Percentiles rank a stretch among this genome's conserved stretches.
These are phyloP conservation scores for Lactarius trivialis DNA, from an alignment of 768 basidiomycete species.

Conservation along the genomic window DNA sequence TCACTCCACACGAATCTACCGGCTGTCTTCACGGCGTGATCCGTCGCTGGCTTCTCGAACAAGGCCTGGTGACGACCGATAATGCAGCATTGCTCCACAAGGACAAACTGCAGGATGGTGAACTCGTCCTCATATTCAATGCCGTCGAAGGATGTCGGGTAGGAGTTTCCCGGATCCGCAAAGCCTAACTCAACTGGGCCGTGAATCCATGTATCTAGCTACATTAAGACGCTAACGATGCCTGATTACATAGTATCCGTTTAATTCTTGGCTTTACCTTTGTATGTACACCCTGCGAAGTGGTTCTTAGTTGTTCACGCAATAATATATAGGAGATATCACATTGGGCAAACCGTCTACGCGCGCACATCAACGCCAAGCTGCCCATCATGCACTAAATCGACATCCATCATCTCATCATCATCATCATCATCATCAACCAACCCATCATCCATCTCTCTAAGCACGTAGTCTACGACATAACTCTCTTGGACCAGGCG, in stretches of 20 bases:
- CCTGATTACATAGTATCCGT: background rate
- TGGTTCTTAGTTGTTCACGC: background rate
- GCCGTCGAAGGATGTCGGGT: slow-evolving; percentile 63
- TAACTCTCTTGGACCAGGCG: slow-evolving; percentile 91
- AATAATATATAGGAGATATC: background rate
- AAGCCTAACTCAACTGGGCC: background rate
- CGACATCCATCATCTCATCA: slow-evolving; percentile 23
- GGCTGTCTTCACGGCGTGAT: slow-evolving; percentile 72
- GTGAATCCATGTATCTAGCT: background rate
- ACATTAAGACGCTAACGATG: background rate
- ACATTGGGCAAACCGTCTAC: background rate
- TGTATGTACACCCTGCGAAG: background rate
- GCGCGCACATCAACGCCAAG: background rate
- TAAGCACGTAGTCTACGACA: slow-evolving; percentile 82
- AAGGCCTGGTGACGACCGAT: slow-evolving; percentile 44
- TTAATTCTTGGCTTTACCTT: background rate
- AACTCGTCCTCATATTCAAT: slow-evolving; percentile 66
- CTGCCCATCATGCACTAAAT: background rate
- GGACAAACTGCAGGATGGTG: slow-evolving; percentile 40
- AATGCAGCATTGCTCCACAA: slow-evolving; percentile 19
- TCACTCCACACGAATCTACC: slow-evolving; percentile 52
- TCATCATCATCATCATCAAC: slow-evolving; percentile 20
- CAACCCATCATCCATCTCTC: slow-evolving; percentile 68
- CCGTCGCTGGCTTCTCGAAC: slow-evolving; percentile 61
- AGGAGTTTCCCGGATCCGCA: slow-evolving; percentile 26